phyloP scores from a whole-genome alignment of 176 grass and related monocot genomes.

The Cymbopogon citratus region DNA sequence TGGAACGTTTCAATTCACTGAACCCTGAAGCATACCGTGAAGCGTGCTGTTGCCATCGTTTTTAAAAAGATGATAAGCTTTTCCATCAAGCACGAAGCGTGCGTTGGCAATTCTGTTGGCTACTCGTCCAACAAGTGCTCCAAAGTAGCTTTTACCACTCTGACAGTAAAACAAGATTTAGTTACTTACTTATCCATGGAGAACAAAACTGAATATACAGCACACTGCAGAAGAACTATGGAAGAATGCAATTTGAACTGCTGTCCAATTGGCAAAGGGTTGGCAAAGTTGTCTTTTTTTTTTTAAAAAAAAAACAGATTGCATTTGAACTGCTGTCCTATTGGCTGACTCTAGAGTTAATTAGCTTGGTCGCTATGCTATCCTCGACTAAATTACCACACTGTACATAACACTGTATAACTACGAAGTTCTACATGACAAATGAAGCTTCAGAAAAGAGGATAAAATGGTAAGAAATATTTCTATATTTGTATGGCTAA shows the following conservation, averaged over 20 bases:
- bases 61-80: constrained; percentile 39
- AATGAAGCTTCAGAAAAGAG: not conserved
- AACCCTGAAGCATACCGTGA: constrained; percentile 51
- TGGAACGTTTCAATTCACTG: not conserved
- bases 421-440: not conserved
- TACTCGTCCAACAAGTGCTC: constrained; percentile 81
- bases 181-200: not conserved
- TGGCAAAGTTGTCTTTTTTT: not conserved
- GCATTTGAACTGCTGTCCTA: not conserved
- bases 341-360: not conserved
- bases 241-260: not conserved
- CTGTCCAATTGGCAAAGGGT: not conserved
- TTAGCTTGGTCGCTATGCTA: not conserved
- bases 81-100: constrained; percentile 58
- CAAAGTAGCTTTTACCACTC: constrained; percentile 66
- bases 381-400: too few relatives aligned
- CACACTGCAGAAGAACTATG: not conserved
- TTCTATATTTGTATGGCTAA: too few relatives aligned
- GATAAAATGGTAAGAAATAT: not conserved
- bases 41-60: constrained; percentile 81
- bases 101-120: constrained; percentile 71
- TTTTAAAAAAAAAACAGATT: not conserved
- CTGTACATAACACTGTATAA: not conserved
- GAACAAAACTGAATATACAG: not conserved
- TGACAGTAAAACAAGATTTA: constrained; percentile 25